phyloP scores from a whole-genome alignment of 2,329 filamentous ascomycete species.

The Hymenoscyphus albidus region DNA sequence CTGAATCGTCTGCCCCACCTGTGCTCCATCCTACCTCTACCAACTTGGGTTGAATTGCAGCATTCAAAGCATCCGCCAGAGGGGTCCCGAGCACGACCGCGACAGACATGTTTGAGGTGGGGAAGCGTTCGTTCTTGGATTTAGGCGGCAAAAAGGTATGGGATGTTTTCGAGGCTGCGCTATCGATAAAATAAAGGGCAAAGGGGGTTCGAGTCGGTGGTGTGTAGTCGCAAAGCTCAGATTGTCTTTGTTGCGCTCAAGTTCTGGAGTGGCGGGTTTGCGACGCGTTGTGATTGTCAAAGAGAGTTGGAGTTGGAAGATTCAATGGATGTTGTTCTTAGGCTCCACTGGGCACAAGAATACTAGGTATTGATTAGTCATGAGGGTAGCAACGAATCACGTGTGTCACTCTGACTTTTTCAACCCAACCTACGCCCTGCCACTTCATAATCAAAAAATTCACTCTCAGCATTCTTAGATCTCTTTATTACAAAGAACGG shows the following conservation, averaged over 20 bases:
- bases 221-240: neutral
- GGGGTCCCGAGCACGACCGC: slow-evolving; percentile 75
- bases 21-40: slow-evolving; percentile 90
- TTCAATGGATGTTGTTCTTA: slow-evolving; percentile 2
- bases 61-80: slow-evolving; percentile 77
- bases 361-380: neutral
- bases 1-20: slow-evolving; percentile 69
- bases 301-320: slow-evolving; percentile 4
- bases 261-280: slow-evolving; percentile 1
- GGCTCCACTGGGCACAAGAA: neutral
- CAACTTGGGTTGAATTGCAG: slow-evolving; percentile 83
- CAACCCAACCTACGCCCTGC: no score
- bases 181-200: neutral
- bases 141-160: slow-evolving; percentile 12
- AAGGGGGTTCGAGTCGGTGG: slow-evolving; percentile 4
- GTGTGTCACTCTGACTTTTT: neutral
- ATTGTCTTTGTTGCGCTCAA: slow-evolving; percentile 7
- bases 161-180: slow-evolving; percentile 12
- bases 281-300: slow-evolving; percentile 5
- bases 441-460: no score
- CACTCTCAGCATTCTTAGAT: no score
- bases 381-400: neutral
- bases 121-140: slow-evolving; percentile 13
- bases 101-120: slow-evolving; percentile 62
- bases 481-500: no score